Evolutionary conservation across 805 yeast genomes (phyloP).

Genomic region (Candida multigemmis): DNA sequence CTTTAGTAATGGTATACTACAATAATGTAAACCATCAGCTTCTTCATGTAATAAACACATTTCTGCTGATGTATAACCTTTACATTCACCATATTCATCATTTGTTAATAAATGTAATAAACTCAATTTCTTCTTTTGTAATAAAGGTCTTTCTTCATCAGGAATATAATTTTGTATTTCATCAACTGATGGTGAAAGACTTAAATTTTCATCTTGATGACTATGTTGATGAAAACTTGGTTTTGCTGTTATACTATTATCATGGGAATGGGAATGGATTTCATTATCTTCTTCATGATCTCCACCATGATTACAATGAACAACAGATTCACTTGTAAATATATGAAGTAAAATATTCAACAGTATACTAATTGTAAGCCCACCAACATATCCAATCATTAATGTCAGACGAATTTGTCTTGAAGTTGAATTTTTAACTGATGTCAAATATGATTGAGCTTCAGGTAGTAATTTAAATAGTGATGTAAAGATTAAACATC

Average conservation of each 20-base stretch:
- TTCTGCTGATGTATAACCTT: slow-evolving; percentile 39
- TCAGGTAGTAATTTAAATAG: slow-evolving; percentile 72
- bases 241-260: slow-evolving; percentile 5
- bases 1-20: slow-evolving; percentile 1
- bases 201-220: slow-evolving; percentile 1
- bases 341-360: slow-evolving; percentile 64
- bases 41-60: slow-evolving; percentile 7
- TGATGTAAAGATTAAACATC: slow-evolving; percentile 75
- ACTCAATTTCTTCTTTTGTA: slow-evolving; percentile 3
- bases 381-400: slow-evolving; percentile 42
- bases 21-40: background rate
- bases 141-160: slow-evolving; percentile 8
- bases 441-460: slow-evolving; percentile 38
- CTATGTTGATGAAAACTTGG: slow-evolving; percentile 7
- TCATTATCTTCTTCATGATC: slow-evolving; percentile 6
- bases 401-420: slow-evolving; percentile 24
- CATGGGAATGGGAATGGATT: slow-evolving; percentile 2
- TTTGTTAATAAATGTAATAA: slow-evolving; percentile 4
- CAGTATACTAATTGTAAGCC: slow-evolving; percentile 49
- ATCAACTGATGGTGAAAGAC: slow-evolving; percentile 6
- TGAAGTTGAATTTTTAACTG: slow-evolving; percentile 1
- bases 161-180: slow-evolving; percentile 11
- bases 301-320: slow-evolving; percentile 72
- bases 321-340: slow-evolving; percentile 70
- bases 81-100: slow-evolving; percentile 34